A percentile compares a stretch with the other conserved stretches of the same genome.
Conservation (phyloP, 2,329 filamentous ascomycete genomes). For the Colletotrichum cuscutae region DNA sequence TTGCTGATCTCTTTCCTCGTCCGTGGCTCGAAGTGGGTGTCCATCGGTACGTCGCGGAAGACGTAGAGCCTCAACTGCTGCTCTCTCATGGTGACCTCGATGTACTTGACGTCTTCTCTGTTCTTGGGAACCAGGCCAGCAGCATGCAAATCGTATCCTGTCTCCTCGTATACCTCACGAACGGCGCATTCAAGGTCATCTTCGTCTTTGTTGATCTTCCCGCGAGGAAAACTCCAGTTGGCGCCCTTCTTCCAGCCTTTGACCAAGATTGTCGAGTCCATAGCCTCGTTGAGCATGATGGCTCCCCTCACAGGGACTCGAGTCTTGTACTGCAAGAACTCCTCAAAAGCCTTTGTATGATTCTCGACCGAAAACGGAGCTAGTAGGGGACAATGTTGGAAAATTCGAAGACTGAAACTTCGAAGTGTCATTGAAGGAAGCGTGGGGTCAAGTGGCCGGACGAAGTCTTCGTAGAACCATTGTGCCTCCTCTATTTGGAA, state of each 20-base stretch:
- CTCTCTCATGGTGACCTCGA: slow-evolving; percentile 89
- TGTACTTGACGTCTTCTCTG: slow-evolving; percentile 76
- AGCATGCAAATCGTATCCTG: slow-evolving; percentile 82
- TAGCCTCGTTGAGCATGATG: slow-evolving; percentile 90
- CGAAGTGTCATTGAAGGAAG: slow-evolving; percentile 88
- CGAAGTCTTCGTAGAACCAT: slow-evolving; percentile 99
- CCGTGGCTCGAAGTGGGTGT: slow-evolving; percentile 87
- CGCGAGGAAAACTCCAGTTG: slow-evolving; percentile 95
- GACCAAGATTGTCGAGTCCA: slow-evolving; percentile 93
- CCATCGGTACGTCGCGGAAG: slow-evolving; percentile 87
- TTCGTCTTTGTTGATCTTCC: slow-evolving; percentile 98
- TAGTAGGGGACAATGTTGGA: slow-evolving; percentile 92
- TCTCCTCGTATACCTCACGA: slow-evolving; percentile 96
- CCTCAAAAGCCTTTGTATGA: slow-evolving; percentile 85
- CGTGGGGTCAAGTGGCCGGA: slow-evolving; percentile 86
- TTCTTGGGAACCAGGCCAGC: slow-evolving; percentile 81
- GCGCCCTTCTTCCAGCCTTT: slow-evolving; percentile 98
- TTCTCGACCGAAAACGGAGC: slow-evolving; percentile 81
- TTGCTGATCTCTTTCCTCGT: slow-evolving; percentile 98
- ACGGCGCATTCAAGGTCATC: slow-evolving; percentile 93
- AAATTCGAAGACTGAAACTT: slow-evolving; percentile 89
- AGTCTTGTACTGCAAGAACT: slow-evolving; percentile 95
- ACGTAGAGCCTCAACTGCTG: slow-evolving; percentile 95
- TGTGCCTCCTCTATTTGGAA: slow-evolving; percentile 99
- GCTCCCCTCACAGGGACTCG: slow-evolving; percentile 93